phyloP scores from a whole-genome alignment of 192 early-diverging fungal species.

The Spinellus fusiger region DNA sequence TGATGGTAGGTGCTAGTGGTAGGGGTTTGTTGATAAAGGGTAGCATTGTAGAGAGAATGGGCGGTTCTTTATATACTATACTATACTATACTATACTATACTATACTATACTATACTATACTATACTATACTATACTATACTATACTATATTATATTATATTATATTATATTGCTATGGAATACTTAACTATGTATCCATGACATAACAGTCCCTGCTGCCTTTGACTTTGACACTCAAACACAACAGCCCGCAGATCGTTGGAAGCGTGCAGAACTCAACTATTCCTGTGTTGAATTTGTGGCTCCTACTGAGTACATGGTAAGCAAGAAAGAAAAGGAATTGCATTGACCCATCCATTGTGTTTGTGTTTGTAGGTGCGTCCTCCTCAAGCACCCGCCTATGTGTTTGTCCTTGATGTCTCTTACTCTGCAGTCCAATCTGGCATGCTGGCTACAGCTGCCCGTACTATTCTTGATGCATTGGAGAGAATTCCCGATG shows the following conservation, averaged over 20 bases:
- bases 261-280: slow-evolving; percentile 88
- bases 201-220: slow-evolving; percentile 69
- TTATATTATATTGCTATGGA: neutral
- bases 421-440: slow-evolving; percentile 82
- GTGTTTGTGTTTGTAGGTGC: slow-evolving; percentile 37
- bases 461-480: slow-evolving; percentile 75
- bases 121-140: too few relatives aligned
- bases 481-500: slow-evolving; percentile 81
- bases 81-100: too few relatives aligned
- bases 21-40: neutral
- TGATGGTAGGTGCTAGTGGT: slow-evolving; percentile 51
- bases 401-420: slow-evolving; percentile 95
- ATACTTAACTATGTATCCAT: neutral
- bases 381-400: slow-evolving; percentile 95
- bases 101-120: too few relatives aligned
- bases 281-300: slow-evolving; percentile 85
- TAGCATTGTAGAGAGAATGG: too few relatives aligned
- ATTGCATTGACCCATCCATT: neutral
- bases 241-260: slow-evolving; percentile 73
- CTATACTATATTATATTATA: too few relatives aligned
- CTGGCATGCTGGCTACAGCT: slow-evolving; percentile 75
- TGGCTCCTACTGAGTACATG: slow-evolving; percentile 98
- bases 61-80: too few relatives aligned
- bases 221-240: slow-evolving; percentile 75
- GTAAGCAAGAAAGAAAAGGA: slow-evolving; percentile 24